These are phyloP conservation scores for Botryotinia convoluta DNA, from an alignment of 2,329 filamentous ascomycete genomes.

Conservation along the genomic window DNA sequence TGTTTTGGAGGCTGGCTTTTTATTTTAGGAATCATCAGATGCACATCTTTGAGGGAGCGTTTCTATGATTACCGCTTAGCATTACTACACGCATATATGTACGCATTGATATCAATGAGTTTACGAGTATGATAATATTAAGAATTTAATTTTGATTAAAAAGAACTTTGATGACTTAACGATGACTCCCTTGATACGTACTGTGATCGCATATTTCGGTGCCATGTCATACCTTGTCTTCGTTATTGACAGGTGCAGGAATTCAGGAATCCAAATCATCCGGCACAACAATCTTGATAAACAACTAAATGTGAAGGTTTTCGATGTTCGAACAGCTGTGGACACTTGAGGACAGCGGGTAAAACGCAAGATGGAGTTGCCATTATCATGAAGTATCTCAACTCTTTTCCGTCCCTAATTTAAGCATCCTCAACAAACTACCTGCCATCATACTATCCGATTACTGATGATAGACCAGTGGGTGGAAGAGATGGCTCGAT, in stretches of 20 bases:
- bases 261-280: not conserved
- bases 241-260: fast-evolving
- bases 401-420: not conserved
- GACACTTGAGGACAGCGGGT: not conserved
- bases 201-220: not conserved
- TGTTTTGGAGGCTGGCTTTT: not conserved
- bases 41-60: fast-evolving
- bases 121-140: not conserved
- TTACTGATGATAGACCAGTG: not conserved
- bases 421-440: not conserved
- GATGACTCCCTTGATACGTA: too few species aligned
- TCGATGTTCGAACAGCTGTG: not conserved
- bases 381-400: not conserved
- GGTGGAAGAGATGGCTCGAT: fast-evolving
- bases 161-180: not conserved
- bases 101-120: not conserved
- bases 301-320: not conserved
- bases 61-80: not conserved
- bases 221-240: not conserved
- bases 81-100: not conserved
- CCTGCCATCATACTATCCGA: fast-evolving
- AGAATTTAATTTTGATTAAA: not conserved
- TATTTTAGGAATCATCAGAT: not conserved
- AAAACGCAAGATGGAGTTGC: not conserved
- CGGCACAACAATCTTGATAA: not conserved